Base-by-base conservation (phyloP, 169 alveolate genomes). In the Plasmodium malariae region DNA sequence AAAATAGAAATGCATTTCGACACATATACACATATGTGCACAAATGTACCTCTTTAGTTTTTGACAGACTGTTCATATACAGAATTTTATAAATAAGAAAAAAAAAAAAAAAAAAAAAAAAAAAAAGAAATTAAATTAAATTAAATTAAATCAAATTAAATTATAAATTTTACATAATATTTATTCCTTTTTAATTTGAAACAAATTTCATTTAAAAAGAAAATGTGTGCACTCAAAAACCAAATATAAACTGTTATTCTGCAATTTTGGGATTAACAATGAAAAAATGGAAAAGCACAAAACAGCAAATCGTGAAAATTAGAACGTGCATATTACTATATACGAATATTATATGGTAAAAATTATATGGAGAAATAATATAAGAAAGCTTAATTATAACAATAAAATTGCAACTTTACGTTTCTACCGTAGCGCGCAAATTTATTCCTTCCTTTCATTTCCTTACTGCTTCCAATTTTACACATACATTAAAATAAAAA, bases 91-190 rank as follows among this genome's bases (percentile, higher is more conserved):
- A 54, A 54, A 17, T 54, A 54, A 9, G 4, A 54, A 54, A 40
- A 40, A 40, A 40, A 40, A 40, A 54, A 54, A 54, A 54, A 54
- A 54, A 40, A 40, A 40, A 40, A 40, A 40, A 40, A 40, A 40
- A 40, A 40, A n/a, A n/a, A n/a, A n/a, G n/a, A n/a, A n/a, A n/a
- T n/a, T n/a, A n/a, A n/a, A n/a, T n/a, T n/a, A n/a, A n/a, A n/a
- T n/a, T n/a, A n/a, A n/a, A 14, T 54, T 54, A 54, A 54, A 54
- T 54, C 65, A 54, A 54, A 54, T 54, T 54, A 54, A 54, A 54
- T n/a, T n/a, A n/a, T n/a, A 54, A 54, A 17, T 17, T 9, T 9
- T 54, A 17, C n/a, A 54, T 54, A 14, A 54, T 54, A 54, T 1
- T n/a, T 9, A 40, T 9, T 9, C 4, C 6, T 54, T 54, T 54